Percentiles rank a stretch among this genome's conserved stretches.
Evolutionary conservation across 768 basidiomycete species (phyloP).

Genomic region (Crucibulum laeve): DNA sequence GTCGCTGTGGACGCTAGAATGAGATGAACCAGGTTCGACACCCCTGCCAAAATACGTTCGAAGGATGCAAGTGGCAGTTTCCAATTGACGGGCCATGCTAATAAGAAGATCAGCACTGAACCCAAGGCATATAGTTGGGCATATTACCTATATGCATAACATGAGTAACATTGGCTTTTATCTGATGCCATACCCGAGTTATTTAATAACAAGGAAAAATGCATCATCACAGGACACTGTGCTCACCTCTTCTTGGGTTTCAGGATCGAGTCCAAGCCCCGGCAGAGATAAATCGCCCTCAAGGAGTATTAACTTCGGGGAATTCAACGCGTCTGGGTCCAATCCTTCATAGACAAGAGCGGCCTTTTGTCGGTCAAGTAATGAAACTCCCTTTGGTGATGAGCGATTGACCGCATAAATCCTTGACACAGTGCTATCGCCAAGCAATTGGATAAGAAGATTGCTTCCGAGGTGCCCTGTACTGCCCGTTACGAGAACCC

Average conservation of each 20-base stretch:
- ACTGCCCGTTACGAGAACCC: not conserved
- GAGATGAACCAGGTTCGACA: not conserved
- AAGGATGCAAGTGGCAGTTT: not conserved
- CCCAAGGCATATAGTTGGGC: not conserved
- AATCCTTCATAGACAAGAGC: not conserved
- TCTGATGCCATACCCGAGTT: not conserved
- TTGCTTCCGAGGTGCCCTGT: not conserved
- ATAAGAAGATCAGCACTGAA: not conserved
- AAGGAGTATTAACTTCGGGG: not conserved
- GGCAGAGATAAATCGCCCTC: not conserved
- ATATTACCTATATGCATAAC: not conserved
- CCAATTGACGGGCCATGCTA: constrained; percentile 1
- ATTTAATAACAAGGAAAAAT: not conserved
- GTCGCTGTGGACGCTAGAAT: not conserved
- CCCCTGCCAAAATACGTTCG: not conserved
- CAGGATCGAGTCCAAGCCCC: not conserved
- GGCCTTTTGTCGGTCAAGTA: not conserved
- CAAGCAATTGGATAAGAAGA: not conserved
- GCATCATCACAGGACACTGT: not conserved
- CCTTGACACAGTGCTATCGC: not conserved
- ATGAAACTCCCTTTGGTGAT: not conserved
- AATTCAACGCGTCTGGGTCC: not conserved
- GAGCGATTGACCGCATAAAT: not conserved
- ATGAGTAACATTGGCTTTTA: not conserved
- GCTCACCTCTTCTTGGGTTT: not conserved